These are phyloP conservation scores for Psilocybe cubensis DNA, from an alignment of 768 basidiomycete genomes.

Conservation along the genomic window DNA sequence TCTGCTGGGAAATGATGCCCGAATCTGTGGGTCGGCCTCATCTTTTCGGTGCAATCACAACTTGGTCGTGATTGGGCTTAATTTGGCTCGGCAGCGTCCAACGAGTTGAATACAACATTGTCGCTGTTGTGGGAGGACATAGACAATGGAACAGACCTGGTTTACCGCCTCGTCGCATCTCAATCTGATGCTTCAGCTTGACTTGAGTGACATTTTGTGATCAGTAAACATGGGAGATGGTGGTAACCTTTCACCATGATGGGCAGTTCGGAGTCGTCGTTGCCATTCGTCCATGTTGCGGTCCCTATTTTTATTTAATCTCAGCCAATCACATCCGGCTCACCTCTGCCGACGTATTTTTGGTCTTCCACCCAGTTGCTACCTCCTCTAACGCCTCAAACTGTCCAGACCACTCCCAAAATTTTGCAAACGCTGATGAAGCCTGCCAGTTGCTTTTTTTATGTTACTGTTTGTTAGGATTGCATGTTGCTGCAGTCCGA, in stretches of 20 bases:
- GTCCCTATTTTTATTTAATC: conserved; percentile 14
- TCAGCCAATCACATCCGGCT: neutral
- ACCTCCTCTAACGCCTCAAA: neutral
- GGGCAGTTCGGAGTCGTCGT: conserved; percentile 24
- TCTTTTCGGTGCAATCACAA: conserved; percentile 7
- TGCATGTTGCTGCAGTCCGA: neutral
- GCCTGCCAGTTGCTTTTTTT: too few species aligned
- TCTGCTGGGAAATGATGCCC: conserved; percentile 20
- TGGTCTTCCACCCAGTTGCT: neutral
- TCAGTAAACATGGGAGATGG: conserved; percentile 2
- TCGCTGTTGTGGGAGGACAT: neutral
- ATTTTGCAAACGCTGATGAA: too few species aligned
- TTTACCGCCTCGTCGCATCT: neutral
- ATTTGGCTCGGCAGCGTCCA: conserved; percentile 6
- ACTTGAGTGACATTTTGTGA: conserved; percentile 13
- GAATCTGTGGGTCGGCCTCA: conserved; percentile 14
- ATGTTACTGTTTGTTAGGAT: neutral
- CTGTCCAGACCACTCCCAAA: too few species aligned
- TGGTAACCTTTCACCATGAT: conserved; percentile 13
- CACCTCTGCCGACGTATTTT: neutral
- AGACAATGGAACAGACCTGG: neutral
- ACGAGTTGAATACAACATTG: neutral
- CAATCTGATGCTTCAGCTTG: conserved; percentile 3
- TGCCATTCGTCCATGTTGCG: conserved; percentile 11
- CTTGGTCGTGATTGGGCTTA: conserved; percentile 5